Evolutionary conservation across 2,329 filamentous ascomycete genomes (phyloP).

Genomic region (Fusarium tuaranense): DNA sequence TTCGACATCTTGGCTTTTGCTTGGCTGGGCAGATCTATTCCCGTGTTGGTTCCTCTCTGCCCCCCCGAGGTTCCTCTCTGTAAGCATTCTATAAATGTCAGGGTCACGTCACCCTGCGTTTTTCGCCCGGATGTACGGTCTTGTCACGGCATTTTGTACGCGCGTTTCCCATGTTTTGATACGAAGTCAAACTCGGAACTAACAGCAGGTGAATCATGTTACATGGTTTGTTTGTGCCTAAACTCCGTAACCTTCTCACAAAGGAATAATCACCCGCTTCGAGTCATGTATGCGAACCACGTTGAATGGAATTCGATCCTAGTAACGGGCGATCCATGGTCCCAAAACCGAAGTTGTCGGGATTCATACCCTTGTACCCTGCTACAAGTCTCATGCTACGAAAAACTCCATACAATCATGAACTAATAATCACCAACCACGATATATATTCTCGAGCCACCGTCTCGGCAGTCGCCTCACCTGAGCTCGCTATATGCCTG

Average conservation of each 20-base stretch:
- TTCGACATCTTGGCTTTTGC: not conserved
- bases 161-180: not conserved
- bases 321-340: not conserved
- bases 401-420: not conserved
- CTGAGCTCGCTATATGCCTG: not conserved
- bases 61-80: no score
- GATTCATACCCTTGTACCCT: not conserved
- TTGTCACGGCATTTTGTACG: not conserved
- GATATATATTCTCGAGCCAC: slow-evolving; percentile 5
- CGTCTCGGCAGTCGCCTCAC: not conserved
- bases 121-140: not conserved
- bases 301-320: not conserved
- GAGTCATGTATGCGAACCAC: not conserved
- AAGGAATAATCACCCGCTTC: not conserved
- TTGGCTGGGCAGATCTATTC: not conserved
- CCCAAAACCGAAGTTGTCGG: not conserved
- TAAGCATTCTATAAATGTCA: not conserved
- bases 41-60: not conserved
- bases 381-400: not conserved
- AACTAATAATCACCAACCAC: not conserved
- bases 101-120: not conserved
- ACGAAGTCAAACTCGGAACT: not conserved
- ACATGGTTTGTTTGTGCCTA: not conserved
- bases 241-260: not conserved
- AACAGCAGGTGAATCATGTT: not conserved